A percentile compares a stretch with the other conserved stretches of the same genome.
Conservation (phyloP, 345 rosid genomes). For the Diplotaxis tenuifolia region DNA sequence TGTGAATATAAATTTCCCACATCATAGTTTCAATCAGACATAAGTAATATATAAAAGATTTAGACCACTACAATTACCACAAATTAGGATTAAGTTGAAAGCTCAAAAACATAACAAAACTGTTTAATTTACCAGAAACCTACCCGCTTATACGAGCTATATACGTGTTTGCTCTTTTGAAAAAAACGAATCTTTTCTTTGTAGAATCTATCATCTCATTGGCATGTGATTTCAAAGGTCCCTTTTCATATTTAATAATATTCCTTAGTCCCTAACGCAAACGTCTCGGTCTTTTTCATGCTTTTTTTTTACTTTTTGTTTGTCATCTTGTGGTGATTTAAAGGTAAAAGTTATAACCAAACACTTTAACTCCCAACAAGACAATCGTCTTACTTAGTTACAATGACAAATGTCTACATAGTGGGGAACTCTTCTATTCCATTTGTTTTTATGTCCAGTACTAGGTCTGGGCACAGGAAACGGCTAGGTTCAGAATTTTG, state of each 20-base stretch:
- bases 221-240: slow-evolving; percentile 15
- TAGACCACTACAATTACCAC: not conserved
- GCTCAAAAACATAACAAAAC: not conserved
- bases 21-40: too few relatives aligned
- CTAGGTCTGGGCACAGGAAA: not conserved
- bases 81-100: not conserved
- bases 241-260: slow-evolving; percentile 14
- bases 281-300: not conserved
- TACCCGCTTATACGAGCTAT: not conserved
- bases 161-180: not conserved
- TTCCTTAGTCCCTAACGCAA: slow-evolving; percentile 21
- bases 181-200: slow-evolving; percentile 1
- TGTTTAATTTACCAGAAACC: not conserved
- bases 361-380: not conserved
- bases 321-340: not conserved
- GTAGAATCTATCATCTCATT: slow-evolving; percentile 30
- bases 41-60: not conserved
- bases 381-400: not conserved
- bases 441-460: not conserved
- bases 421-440: not conserved
- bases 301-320: not conserved
- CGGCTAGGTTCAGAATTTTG: not conserved
- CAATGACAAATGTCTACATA: not conserved
- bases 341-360: not conserved
- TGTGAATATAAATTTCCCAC: not conserved